Percentiles rank a stretch among this genome's conserved stretches.
phyloP scores from a whole-genome alignment of 2,329 filamentous ascomycete species.

The Cladosporium halotolerans region DNA sequence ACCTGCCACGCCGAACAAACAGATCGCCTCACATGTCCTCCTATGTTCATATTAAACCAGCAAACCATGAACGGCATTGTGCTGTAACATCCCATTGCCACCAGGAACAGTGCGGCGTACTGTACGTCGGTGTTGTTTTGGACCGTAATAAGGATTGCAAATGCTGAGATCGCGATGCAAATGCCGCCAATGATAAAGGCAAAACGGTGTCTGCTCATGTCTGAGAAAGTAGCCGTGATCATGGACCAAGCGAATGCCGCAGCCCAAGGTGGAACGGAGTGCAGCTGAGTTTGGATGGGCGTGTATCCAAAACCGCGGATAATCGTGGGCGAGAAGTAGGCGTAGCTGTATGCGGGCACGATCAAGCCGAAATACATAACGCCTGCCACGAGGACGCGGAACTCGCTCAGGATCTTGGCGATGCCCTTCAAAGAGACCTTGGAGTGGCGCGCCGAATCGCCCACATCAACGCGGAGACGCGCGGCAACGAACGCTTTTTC shows the following conservation, averaged over 20 bases:
- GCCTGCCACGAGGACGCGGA: slow-evolving; percentile 43
- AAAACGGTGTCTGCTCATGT: slow-evolving; percentile 67
- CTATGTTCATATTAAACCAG: slow-evolving; percentile 51
- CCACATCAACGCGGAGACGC: slow-evolving; percentile 43
- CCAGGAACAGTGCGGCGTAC: slow-evolving; percentile 76
- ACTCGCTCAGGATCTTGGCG: slow-evolving; percentile 42
- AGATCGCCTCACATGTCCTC: slow-evolving; percentile 44
- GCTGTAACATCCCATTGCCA: slow-evolving; percentile 63
- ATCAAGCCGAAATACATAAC: slow-evolving; percentile 49
- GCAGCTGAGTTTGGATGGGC: slow-evolving; percentile 48
- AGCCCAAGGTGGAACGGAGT: slow-evolving; percentile 56
- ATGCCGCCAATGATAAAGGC: slow-evolving; percentile 65
- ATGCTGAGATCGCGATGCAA: slow-evolving; percentile 63
- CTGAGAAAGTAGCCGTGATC: slow-evolving; percentile 64
- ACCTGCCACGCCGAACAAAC: slow-evolving; percentile 45
- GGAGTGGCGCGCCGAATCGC: slow-evolving; percentile 40
- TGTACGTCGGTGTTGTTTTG: slow-evolving; percentile 62
- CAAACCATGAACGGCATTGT: slow-evolving; percentile 72
- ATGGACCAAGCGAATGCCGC: slow-evolving; percentile 75
- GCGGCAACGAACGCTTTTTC: slow-evolving; percentile 43
- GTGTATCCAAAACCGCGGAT: slow-evolving; percentile 46
- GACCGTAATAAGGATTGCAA: slow-evolving; percentile 65
- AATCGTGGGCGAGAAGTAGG: slow-evolving; percentile 45
- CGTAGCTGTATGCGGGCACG: slow-evolving; percentile 37
- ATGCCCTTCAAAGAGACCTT: slow-evolving; percentile 39